phyloP scores from a whole-genome alignment of 1,284 basidiomycete species.

The Tilletia caries region DNA sequence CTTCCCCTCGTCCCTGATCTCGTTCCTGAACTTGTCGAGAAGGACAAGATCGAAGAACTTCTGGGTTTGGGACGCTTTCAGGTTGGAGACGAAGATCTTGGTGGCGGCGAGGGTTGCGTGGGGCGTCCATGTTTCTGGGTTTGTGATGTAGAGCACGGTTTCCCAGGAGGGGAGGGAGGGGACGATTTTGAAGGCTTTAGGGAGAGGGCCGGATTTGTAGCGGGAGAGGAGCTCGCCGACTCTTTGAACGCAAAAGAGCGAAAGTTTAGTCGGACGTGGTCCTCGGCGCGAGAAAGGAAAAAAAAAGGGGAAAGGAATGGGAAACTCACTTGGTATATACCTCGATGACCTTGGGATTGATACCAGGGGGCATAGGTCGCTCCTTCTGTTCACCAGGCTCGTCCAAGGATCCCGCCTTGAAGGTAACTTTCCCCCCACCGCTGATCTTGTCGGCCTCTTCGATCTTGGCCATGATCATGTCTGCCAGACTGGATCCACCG shows the following conservation, averaged over 20 bases:
- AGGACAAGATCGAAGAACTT: conserved; percentile 89
- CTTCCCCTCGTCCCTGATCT: conserved; percentile 77
- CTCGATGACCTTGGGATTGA: conserved; percentile 94
- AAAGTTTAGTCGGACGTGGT: too few relatives aligned
- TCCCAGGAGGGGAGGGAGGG: conserved; percentile 95
- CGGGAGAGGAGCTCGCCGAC: conserved; percentile 79
- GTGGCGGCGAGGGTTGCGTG: conserved; percentile 93
- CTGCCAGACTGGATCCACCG: conserved; percentile 64
- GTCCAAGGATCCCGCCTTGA: conserved; percentile 27
- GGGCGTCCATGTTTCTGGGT: conserved; percentile 89
- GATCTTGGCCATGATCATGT: conserved; percentile 92
- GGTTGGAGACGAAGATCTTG: conserved; percentile 89
- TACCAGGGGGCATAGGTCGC: conserved; percentile 64
- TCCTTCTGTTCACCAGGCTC: conserved; percentile 23
- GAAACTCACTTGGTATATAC: conserved; percentile 80
- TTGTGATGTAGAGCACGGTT: conserved; percentile 85
- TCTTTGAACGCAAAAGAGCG: conserved; percentile 57
- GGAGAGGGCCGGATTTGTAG: conserved; percentile 92
- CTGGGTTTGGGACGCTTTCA: conserved; percentile 94
- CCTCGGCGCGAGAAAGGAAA: too few relatives aligned
- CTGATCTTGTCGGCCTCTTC: conserved; percentile 62
- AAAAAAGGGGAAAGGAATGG: background rate
- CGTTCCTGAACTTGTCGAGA: conserved; percentile 82
- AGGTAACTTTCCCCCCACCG: conserved; percentile 55
- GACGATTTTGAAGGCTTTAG: conserved; percentile 97